A percentile compares a stretch with the other conserved stretches of the same genome.
Conservation (phyloP, 148 eudicot species). For the Rhododendron ovatum region DNA sequence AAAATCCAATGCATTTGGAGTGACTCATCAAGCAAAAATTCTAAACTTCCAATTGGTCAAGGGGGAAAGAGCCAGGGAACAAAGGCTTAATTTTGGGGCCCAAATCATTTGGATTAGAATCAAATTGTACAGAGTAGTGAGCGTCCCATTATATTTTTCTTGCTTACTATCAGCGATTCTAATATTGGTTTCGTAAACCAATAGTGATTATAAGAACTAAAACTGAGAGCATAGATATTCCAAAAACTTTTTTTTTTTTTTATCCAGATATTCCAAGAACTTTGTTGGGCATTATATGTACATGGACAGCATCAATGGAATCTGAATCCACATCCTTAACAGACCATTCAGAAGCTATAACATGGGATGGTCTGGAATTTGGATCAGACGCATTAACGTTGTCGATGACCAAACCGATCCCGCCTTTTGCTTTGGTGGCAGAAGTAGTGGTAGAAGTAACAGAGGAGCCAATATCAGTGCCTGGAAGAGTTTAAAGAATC, state of each 20-base stretch:
- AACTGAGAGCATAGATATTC: neutral
- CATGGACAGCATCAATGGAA: conserved; percentile 94
- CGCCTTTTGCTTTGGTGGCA: conserved; percentile 44
- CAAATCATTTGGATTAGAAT: neutral
- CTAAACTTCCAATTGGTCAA: neutral
- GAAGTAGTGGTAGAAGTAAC: neutral
- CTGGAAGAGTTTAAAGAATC: conserved; percentile 56
- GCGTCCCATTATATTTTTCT: neutral
- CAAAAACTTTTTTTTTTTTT: too few relatives aligned
- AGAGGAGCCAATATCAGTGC: neutral
- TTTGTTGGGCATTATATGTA: neutral
- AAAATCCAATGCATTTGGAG: neutral
- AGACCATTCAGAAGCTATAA: conserved; percentile 53
- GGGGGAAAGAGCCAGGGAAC: neutral
- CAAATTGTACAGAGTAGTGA: neutral
- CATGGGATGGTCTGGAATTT: conserved; percentile 26
- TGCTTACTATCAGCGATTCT: neutral
- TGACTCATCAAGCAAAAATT: neutral
- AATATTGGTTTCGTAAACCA: neutral
- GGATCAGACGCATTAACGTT: conserved; percentile 26
- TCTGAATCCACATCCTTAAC: conserved; percentile 79
- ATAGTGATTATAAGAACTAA: neutral
- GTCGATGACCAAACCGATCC: conserved; percentile 68
- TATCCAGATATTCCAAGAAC: neutral
- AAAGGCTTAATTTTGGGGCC: neutral